Evolutionary conservation across 75 land plant species (phyloP), one percentile per base, ranked within the genome.

Genomic region (Pinus albicaulis): DNA sequence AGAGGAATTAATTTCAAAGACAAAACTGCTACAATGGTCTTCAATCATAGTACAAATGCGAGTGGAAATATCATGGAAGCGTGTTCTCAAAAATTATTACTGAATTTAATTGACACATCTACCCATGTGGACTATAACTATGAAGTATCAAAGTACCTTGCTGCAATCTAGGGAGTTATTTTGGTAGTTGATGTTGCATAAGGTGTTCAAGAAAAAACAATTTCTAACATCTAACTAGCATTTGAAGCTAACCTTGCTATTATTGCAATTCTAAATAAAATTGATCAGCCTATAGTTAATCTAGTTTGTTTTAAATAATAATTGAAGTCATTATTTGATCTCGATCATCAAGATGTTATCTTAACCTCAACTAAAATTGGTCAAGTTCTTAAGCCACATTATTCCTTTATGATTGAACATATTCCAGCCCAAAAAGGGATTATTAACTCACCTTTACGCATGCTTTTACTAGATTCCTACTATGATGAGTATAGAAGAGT

Each of bases 111-210:
- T 78, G 99, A 98, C 77, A 98, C 98, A 5, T 98, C 98, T 52
- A 96, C 98, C 41, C 99, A 98, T 85, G 99, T 98, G 36, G 98
- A 95, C 80, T 98, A 92, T 77, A 98, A 98, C 78, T 98, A 98
- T 75, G 98, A 98, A 84, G 98, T 98, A 20, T 98, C 99, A 59
- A 86, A 71, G n/a, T 98, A 98, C 5, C 85, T 95, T 31, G 99
- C 94, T 66, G 98, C 98, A 70, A 95, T 95, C 80, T 98, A 98
- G 76, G 98, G 95, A 57, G 99, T 88, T 5, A 91, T 98, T 56
- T 86, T 98, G 63, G 91, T 98, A 25, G 98, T 98, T 74, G 98
- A 95, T 88, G 98, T 98, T 53, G 91, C 98, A 31, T 94, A 95
- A 77, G 99, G 99, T 55, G 98, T 98, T 36, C 99, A 98, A 74